Percentiles rank a stretch among this genome's conserved stretches.
These are phyloP conservation scores for Colletotrichum tamarilloi DNA, from an alignment of 2,329 filamentous ascomycete genomes.

Conservation along the genomic window DNA sequence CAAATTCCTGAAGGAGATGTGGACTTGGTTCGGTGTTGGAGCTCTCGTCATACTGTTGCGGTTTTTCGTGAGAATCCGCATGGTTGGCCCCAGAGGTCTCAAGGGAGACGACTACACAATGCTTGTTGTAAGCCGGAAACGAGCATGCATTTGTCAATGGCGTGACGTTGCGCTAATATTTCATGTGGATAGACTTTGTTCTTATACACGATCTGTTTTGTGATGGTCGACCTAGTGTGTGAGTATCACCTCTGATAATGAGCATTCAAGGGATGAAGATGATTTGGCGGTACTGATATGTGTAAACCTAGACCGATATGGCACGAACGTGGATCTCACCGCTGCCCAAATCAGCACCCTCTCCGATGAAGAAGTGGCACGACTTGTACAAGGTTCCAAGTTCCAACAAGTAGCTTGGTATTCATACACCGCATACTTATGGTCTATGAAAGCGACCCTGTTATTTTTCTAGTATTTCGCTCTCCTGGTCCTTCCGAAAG, in stretches of 20 bases:
- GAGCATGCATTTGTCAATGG: neutral
- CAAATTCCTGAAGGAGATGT: conserved; percentile 44
- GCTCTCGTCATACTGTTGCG: conserved; percentile 45
- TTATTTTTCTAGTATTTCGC: conserved; percentile 40
- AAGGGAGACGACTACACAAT: conserved; percentile 52
- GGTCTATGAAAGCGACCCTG: conserved; percentile 46
- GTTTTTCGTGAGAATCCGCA: conserved; percentile 48
- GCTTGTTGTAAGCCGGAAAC: conserved; percentile 39
- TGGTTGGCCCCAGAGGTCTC: conserved; percentile 49
- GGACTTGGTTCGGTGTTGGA: conserved; percentile 47
- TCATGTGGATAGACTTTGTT: conserved; percentile 27
- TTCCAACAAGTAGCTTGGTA: conserved; percentile 53
- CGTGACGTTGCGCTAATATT: neutral
- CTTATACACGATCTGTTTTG: conserved; percentile 49
- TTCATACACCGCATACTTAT: conserved; percentile 49
- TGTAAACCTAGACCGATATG: neutral
- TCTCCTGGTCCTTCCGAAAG: fast-evolving
- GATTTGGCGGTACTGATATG: neutral
- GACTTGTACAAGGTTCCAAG: conserved; percentile 47
- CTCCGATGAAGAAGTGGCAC: conserved; percentile 41
- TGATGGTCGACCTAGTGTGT: conserved; percentile 49
- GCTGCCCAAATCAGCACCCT: conserved; percentile 34
- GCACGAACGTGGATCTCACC: conserved; percentile 23
- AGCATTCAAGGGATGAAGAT: too few species aligned
- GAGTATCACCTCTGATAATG: neutral